Evolutionary conservation across 164 flowering plant genomes (phyloP).

Genomic region (Cinnamomum micranthum): DNA sequence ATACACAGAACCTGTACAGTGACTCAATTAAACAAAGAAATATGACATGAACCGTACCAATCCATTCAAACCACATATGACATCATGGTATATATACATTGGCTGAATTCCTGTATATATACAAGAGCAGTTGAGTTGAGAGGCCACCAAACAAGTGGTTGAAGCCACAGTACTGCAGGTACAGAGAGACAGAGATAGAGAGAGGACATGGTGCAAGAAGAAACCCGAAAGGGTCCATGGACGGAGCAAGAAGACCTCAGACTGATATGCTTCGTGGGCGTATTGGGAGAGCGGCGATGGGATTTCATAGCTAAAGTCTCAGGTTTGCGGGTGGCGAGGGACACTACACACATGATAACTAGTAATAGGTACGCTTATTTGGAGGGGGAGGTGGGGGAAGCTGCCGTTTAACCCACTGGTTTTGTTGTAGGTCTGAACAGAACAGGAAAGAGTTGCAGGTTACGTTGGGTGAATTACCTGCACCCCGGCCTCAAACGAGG

Average conservation of each 20-base stretch:
- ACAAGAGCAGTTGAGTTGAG: neutral
- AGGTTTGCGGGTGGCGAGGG: constrained; percentile 95
- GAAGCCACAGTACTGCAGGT: neutral
- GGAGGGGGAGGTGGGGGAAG: constrained; percentile 29
- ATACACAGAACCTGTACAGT: too few relatives aligned
- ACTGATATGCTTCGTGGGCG: constrained; percentile 63
- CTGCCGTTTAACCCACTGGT: constrained; percentile 35
- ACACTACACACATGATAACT: constrained; percentile 21
- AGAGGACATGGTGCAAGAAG: constrained; percentile 47
- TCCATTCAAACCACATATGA: too few relatives aligned
- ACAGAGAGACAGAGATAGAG: too few relatives aligned
- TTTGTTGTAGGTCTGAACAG: constrained; percentile 90
- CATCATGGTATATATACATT: too few relatives aligned
- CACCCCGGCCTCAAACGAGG: constrained; percentile 92
- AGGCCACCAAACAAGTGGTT: neutral
- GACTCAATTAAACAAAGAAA: too few relatives aligned
- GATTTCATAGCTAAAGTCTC: constrained; percentile 96
- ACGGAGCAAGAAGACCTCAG: constrained; percentile 89
- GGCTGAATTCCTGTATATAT: neutral
- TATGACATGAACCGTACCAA: too few relatives aligned
- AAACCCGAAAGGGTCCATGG: constrained; percentile 91
- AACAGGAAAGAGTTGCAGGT: constrained; percentile 98
- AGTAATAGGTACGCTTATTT: constrained; percentile 44
- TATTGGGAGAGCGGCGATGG: constrained; percentile 95
- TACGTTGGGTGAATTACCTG: constrained; percentile 97